Conservation (phyloP, 1,284 basidiomycete genomes). For the Tylopilus orsonianus region DNA sequence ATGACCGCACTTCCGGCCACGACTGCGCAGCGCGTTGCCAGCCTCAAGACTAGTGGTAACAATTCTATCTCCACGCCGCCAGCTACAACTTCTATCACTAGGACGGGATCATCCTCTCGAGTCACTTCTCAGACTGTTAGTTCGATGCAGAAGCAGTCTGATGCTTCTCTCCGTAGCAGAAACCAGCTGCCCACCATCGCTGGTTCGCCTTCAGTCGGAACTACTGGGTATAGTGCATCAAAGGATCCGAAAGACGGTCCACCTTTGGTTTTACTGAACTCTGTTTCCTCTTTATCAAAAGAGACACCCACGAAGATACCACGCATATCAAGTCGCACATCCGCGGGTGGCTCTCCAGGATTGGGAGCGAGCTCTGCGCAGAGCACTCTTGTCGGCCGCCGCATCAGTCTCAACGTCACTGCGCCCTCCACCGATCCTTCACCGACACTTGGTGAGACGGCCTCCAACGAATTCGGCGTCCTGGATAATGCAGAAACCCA, state of each 20-base stretch:
- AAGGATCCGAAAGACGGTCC: slow-evolving; percentile 59
- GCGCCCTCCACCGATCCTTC: slow-evolving; percentile 64
- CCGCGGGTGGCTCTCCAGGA: slow-evolving; percentile 65
- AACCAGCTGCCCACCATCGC: slow-evolving; percentile 84
- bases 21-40: slow-evolving; percentile 79
- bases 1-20: slow-evolving; percentile 76
- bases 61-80: slow-evolving; percentile 46
- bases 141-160: slow-evolving; percentile 80
- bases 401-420: slow-evolving; percentile 59
- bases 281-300: slow-evolving; percentile 55
- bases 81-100: slow-evolving; percentile 38
- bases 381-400: slow-evolving; percentile 48
- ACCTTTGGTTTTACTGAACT: slow-evolving; percentile 51
- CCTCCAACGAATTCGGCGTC: slow-evolving; percentile 76
- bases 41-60: slow-evolving; percentile 56
- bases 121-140: slow-evolving; percentile 73
- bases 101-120: slow-evolving; percentile 55
- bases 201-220: slow-evolving; percentile 84
- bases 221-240: slow-evolving; percentile 45
- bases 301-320: slow-evolving; percentile 95
- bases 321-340: slow-evolving; percentile 80
- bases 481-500: slow-evolving; percentile 55
- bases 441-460: slow-evolving; percentile 48
- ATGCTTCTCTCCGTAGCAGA: slow-evolving; percentile 71
- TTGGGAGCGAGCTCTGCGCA: slow-evolving; percentile 55